phyloP scores from a whole-genome alignment of 1,139 yeast species.

The Zygoascus sp. region DNA sequence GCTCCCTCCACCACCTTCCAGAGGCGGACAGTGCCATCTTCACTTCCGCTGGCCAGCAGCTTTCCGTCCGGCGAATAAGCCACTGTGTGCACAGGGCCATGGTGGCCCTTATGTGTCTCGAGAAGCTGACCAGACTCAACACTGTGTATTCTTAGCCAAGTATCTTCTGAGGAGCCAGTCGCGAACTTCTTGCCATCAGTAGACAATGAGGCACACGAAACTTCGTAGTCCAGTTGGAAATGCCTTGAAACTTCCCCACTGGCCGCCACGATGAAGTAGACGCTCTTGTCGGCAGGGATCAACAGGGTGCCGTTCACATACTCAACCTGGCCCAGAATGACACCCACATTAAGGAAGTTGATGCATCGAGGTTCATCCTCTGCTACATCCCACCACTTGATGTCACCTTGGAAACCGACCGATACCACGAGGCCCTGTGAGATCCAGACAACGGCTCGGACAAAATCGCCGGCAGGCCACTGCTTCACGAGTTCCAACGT shows the following conservation, averaged over 20 bases:
- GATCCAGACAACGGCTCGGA: conserved; percentile 13
- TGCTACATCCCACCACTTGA: conserved; percentile 33
- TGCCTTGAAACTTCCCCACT: conserved; percentile 25
- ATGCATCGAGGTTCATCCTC: conserved; percentile 14
- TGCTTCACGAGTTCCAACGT: conserved; percentile 10
- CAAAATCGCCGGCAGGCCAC: conserved; percentile 23
- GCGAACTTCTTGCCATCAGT: conserved; percentile 27
- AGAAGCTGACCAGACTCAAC: conserved; percentile 29
- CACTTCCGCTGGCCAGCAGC: conserved; percentile 58
- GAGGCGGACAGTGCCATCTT: conserved; percentile 62
- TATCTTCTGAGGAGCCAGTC: conserved; percentile 34
- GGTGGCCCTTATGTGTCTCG: conserved; percentile 35
- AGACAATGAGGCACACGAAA: conserved; percentile 30
- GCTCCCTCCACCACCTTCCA: conserved; percentile 44
- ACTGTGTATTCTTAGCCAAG: conserved; percentile 37
- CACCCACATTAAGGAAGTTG: conserved; percentile 23
- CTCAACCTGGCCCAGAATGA: conserved; percentile 32
- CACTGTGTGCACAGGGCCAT: conserved; percentile 38
- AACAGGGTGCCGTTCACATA: conserved; percentile 16
- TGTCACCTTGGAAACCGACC: conserved; percentile 28
- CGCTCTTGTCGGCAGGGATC: conserved; percentile 28
- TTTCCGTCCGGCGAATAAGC: conserved; percentile 37
- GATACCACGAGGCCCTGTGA: conserved; percentile 22
- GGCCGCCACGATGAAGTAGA: conserved; percentile 25
- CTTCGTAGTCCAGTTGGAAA: conserved; percentile 29